Base-by-base conservation (phyloP, 345 rosid genomes). In the Salix caprea region DNA sequence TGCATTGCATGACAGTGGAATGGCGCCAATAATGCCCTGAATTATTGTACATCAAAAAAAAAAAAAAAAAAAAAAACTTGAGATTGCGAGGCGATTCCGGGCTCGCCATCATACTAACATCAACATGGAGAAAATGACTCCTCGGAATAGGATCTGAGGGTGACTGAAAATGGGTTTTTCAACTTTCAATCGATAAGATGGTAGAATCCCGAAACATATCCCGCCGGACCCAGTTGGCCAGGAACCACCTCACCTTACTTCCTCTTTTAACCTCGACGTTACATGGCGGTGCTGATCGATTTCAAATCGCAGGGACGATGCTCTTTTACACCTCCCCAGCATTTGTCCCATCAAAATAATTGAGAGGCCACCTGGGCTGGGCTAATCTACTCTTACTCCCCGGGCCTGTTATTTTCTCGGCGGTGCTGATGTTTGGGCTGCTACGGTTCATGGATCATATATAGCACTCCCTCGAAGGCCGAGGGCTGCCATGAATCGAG, bases 281-380 rank as follows among this genome's bases (percentile, higher is more conserved):
- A 40, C 67, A n/a, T 72, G 81, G 73, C 73, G 81, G 73, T 46
- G 64, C 62, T 64, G n/a, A 65, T 64, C 71, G 65, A 24, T 50
- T 71, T 46, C 13, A 28, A 34, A 62, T 61, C 14, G 9, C 65
- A 19, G 65, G 5, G 24, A 2, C 10, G 1, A 7, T 6, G 24
- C 65, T 0, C 65, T 23, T 24, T 8, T 24, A 24, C 65, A 10
- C 13, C 23, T 61, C 46, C 2, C 13, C 46, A 42, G 13, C 46
- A 42, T 42, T 42, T 42, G 46, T 42, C 14, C 46, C 46, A 3
- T 42, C 46, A 42, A 42, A 42, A 42, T 11, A 42, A 42, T 42
- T 42, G 46, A 2, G 46, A 42, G 46, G 3, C 46, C 46, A 42
- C 46, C 46, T 42, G 46, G 46, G 14, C 46, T 42, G 46, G 46